Percentiles rank a stretch among this genome's conserved stretches.
These are phyloP conservation scores for Aspergillus sp. DNA, from an alignment of 2,329 filamentous ascomycete genomes.

Conservation along the genomic window DNA sequence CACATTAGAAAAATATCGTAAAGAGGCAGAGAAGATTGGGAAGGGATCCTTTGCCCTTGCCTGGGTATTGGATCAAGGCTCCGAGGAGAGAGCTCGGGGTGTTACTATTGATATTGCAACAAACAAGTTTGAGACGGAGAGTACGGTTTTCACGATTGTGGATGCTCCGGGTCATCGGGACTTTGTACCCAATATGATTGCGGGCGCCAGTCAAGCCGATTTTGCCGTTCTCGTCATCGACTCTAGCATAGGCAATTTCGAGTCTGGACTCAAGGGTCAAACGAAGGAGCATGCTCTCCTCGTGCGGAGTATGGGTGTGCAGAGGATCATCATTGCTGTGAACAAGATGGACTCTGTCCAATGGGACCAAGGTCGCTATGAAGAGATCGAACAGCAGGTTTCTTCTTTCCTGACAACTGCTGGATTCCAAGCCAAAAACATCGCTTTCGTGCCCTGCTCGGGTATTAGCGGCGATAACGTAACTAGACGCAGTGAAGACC, in stretches of 20 bases:
- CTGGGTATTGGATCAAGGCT: conserved; percentile 92
- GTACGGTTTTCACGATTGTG: conserved; percentile 85
- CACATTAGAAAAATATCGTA: conserved; percentile 82
- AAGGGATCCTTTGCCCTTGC: conserved; percentile 95
- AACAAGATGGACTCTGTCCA: conserved; percentile 90
- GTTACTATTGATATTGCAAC: conserved; percentile 97
- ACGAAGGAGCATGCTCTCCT: conserved; percentile 92
- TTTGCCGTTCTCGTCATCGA: conserved; percentile 95
- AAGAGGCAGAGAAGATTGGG: conserved; percentile 86
- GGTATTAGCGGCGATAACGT: conserved; percentile 90
- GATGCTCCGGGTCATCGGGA: conserved; percentile 94
- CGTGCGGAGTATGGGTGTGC: conserved; percentile 85
- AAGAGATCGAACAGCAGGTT: conserved; percentile 82
- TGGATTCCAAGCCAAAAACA: conserved; percentile 77
- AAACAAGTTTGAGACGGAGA: conserved; percentile 88
- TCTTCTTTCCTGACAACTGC: conserved; percentile 78
- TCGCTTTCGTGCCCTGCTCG: conserved; percentile 86
- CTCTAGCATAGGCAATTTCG: conserved; percentile 84
- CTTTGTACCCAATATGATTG: conserved; percentile 99
- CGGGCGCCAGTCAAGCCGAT: conserved; percentile 91
- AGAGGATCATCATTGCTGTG: conserved; percentile 82
- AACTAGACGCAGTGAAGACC: conserved; percentile 49
- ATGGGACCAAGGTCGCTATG: conserved; percentile 82
- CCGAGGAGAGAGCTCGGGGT: conserved; percentile 83
- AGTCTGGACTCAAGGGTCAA: conserved; percentile 89